Evolutionary conservation across 2,329 filamentous ascomycete species (phyloP).

Genomic region (Lomentospora prolificans): DNA sequence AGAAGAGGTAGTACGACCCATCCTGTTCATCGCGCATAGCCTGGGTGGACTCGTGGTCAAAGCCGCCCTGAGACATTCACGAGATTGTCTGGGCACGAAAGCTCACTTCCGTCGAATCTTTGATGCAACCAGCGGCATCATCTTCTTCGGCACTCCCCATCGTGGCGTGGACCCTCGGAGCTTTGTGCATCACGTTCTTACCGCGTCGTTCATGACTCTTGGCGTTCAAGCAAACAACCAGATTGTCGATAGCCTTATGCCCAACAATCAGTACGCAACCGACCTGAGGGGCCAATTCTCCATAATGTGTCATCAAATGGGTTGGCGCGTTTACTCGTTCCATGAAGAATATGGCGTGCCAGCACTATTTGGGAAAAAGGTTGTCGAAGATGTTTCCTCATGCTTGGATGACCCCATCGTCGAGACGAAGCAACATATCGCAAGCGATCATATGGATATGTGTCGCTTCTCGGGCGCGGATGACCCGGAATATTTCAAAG

Average conservation of each 20-base stretch:
- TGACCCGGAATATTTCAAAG: conserved; percentile 23
- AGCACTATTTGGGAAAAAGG: background rate
- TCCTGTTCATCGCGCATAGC: too few species aligned
- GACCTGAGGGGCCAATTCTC: background rate
- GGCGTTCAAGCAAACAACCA: background rate
- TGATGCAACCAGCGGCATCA: conserved; percentile 24
- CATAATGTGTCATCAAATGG: background rate
- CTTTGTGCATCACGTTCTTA: conserved; percentile 1
- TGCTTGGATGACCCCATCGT: conserved; percentile 19
- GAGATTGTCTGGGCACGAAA: too few species aligned
- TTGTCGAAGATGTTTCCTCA: conserved; percentile 25
- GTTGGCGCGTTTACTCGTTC: background rate
- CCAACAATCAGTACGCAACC: background rate
- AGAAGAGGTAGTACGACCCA: too few species aligned
- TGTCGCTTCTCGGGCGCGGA: conserved; percentile 20
- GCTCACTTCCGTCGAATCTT: conserved; percentile 24
- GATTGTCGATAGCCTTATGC: background rate
- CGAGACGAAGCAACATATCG: conserved; percentile 24
- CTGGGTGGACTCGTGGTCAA: too few species aligned
- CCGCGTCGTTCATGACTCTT: conserved; percentile 15
- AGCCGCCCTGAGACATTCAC: too few species aligned
- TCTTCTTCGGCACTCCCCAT: conserved; percentile 1
- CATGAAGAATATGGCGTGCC: background rate
- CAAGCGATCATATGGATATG: conserved; percentile 24
- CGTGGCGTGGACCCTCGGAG: background rate